phyloP scores from a whole-genome alignment of 257 asterid genomes.

The Lycium barbarum region DNA sequence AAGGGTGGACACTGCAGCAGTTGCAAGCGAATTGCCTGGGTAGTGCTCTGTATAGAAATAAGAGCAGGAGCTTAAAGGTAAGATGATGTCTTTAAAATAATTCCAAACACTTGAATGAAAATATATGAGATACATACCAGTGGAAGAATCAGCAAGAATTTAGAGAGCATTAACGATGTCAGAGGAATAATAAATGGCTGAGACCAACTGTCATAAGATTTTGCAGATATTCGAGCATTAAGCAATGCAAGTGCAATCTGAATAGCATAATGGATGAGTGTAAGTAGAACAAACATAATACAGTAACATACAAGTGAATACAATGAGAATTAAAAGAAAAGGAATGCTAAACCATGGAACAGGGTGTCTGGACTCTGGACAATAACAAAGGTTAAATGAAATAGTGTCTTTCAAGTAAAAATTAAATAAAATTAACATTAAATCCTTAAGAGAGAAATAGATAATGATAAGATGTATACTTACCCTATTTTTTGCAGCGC shows the following conservation, averaged over 20 bases:
- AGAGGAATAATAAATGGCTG: conserved; percentile 61
- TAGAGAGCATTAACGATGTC: conserved; percentile 76
- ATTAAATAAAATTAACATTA: neutral
- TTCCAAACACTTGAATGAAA: conserved; percentile 26
- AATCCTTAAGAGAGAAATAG: neutral
- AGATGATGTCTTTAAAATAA: neutral
- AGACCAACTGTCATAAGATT: conserved; percentile 77
- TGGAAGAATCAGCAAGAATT: conserved; percentile 82
- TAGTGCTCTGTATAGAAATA: conserved; percentile 61
- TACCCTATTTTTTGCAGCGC: conserved; percentile 74
- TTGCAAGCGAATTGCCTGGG: conserved; percentile 82
- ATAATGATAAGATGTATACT: conserved; percentile 33
- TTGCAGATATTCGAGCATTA: conserved; percentile 82
- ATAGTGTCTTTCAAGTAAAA: neutral
- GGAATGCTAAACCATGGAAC: neutral
- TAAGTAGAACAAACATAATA: conserved; percentile 18
- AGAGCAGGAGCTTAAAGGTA: conserved; percentile 24
- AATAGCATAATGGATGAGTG: conserved; percentile 25
- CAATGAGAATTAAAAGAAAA: neutral
- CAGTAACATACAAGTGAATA: neutral
- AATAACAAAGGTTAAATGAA: neutral
- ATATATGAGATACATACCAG: conserved; percentile 58
- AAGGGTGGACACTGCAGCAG: conserved; percentile 85
- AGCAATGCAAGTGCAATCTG: conserved; percentile 80
- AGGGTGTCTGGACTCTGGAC: neutral